Base-by-base conservation (phyloP, 2,329 filamentous ascomycete genomes). In the Aspergillus sp. region DNA sequence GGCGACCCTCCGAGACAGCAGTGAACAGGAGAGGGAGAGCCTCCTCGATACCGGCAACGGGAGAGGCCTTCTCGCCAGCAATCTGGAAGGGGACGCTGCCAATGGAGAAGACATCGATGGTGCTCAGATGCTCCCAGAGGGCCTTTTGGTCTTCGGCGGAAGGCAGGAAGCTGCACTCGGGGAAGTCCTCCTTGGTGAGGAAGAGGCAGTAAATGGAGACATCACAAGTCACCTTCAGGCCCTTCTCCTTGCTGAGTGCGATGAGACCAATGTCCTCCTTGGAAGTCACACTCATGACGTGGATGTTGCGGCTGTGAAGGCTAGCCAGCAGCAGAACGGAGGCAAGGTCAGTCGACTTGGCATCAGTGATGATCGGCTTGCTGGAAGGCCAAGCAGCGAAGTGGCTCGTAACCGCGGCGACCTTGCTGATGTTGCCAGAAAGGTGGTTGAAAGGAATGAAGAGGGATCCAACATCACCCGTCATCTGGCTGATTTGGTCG, bases 361-460 rank as follows among this genome's bases (percentile, higher is more conserved):
- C 89, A 71, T 92, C 88, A 0, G 89, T 92, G 64, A 92, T 78
- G 63, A 92, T 89, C 46, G 88, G 88, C 77, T 92, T 92, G 76
- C 84, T 86, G 3, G 79, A 77, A 32, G 88, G 88, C 88, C 88
- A 92, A 20, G 85, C 81, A 55, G 86, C 86, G 64, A 92, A 92
- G 76, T 92, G 88, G 55, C 86, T 83, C 49, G 87, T 89, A 56
- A 91, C 87, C 9, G 88, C 85, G 17, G 88, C 87, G 43, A 91
- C 88, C 77, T 90, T 90, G 80, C 85, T 91, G 70, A 92, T 91
- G 71, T 91, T 92, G 62, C 88, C 88, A 54, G 87, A 88, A 21
- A 91, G 76, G 70, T 89, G 78, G 72, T 92, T 90, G 79, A 92
- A 92, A 13, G 88, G 88, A 57, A 92, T 88, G 75, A 91, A 92